phyloP scores from a whole-genome alignment of 306 rosid genomes.

The Castanea sativa region DNA sequence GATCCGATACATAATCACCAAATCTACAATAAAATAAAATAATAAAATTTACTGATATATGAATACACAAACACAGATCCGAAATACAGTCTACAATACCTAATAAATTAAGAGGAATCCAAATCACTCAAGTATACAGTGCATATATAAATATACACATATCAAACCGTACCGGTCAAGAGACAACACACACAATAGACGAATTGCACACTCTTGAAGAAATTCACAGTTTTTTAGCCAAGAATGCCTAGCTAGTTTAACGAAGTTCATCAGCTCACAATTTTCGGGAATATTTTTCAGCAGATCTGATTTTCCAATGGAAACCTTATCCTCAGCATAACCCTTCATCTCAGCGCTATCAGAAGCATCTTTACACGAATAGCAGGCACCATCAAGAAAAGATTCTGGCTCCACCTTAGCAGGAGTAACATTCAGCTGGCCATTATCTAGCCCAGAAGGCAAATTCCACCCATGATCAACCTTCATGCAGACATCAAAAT shows the following conservation, averaged over 20 bases:
- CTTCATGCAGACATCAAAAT: constrained; percentile 38
- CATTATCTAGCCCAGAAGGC: constrained; percentile 45
- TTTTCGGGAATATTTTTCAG: constrained; percentile 53
- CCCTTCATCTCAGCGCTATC: constrained; percentile 35
- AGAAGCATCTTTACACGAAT: constrained; percentile 32
- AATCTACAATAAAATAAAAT: constrained; percentile 62
- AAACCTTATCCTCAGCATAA: constrained; percentile 34
- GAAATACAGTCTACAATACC: not conserved
- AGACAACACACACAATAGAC: constrained; percentile 83
- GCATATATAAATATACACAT: too few species aligned
- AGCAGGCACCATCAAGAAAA: constrained; percentile 27
- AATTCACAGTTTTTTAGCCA: constrained; percentile 86
- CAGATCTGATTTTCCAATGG: constrained; percentile 41
- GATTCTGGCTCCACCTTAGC: constrained; percentile 50
- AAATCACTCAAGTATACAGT: not conserved
- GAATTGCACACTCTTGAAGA: constrained; percentile 92
- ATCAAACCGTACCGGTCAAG: constrained; percentile 74
- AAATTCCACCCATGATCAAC: constrained; percentile 46
- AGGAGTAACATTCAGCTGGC: constrained; percentile 40
- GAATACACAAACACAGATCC: constrained; percentile 5
- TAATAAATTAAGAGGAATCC: not conserved
- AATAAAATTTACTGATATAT: constrained; percentile 10
- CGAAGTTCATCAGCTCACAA: constrained; percentile 59
- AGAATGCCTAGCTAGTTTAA: constrained; percentile 79
- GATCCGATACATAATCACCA: constrained; percentile 98